Evolutionary conservation across 2,329 filamentous ascomycete genomes (phyloP).

Genomic region (Cladosporium oxysporum): DNA sequence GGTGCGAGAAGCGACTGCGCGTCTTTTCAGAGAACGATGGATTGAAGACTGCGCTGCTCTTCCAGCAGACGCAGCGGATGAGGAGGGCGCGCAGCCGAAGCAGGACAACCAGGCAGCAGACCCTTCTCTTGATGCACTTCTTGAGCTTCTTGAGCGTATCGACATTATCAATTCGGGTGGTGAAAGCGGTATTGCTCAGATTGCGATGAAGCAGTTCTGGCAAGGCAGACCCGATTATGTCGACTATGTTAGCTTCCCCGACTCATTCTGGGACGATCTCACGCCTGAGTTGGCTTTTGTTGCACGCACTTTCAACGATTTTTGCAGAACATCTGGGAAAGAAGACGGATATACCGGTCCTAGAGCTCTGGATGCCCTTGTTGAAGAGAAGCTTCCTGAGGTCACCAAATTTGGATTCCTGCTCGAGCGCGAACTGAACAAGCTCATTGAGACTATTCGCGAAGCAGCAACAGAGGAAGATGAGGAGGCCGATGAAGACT

Average conservation of each 20-base stretch:
- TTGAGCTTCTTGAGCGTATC: slow-evolving; percentile 90
- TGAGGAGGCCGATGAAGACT: slow-evolving; percentile 73
- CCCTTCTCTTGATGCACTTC: slow-evolving; percentile 77
- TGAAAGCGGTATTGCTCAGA: slow-evolving; percentile 85
- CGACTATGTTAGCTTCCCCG: slow-evolving; percentile 66
- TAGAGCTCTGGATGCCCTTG: slow-evolving; percentile 71
- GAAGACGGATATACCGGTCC: slow-evolving; percentile 53
- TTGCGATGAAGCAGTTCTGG: slow-evolving; percentile 97
- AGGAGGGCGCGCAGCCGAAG: slow-evolving; percentile 51
- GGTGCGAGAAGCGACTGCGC: slow-evolving; percentile 86
- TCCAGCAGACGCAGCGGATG: slow-evolving; percentile 56
- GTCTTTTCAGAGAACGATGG: slow-evolving; percentile 93
- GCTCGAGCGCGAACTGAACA: slow-evolving; percentile 76
- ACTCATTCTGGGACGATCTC: slow-evolving; percentile 77
- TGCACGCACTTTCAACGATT: slow-evolving; percentile 90
- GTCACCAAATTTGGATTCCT: slow-evolving; percentile 89
- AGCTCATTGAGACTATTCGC: slow-evolving; percentile 64
- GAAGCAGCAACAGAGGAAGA: slow-evolving; percentile 58
- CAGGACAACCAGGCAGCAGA: slow-evolving; percentile 54
- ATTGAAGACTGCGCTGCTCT: slow-evolving; percentile 88
- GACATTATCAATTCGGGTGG: slow-evolving; percentile 88
- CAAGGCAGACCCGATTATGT: slow-evolving; percentile 82
- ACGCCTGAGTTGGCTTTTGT: slow-evolving; percentile 87
- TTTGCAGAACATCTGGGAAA: slow-evolving; percentile 69
- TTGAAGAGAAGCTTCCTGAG: slow-evolving; percentile 93